These are phyloP conservation scores for Erodium moschatum DNA, from an alignment of 441 rosid species.

Conservation along the genomic window DNA sequence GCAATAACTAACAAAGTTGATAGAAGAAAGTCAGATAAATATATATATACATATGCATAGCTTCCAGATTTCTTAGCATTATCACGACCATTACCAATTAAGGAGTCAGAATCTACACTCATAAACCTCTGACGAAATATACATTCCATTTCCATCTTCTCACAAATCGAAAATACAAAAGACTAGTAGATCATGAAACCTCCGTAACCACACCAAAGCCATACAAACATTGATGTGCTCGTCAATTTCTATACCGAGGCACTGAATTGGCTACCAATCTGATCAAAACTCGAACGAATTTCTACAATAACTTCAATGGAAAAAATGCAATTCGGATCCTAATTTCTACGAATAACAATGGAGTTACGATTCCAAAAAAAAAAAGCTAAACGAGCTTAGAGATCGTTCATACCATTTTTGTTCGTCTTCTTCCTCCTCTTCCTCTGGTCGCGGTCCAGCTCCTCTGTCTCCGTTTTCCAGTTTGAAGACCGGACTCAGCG, in stretches of 20 bases:
- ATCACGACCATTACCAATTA: neutral
- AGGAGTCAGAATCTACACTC: slow-evolving; percentile 5
- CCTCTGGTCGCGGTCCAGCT: slow-evolving; percentile 1
- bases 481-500: slow-evolving; percentile 10
- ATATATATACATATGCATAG: too few species aligned
- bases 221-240: neutral
- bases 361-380: neutral
- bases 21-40: neutral
- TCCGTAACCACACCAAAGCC: neutral
- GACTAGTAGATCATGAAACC: neutral
- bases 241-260: neutral
- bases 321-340: neutral
- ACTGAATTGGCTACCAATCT: neutral
- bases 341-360: neutral
- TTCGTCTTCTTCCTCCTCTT: slow-evolving; percentile 8
- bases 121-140: neutral
- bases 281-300: neutral
- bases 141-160: neutral
- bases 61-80: neutral
- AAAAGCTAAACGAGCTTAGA: neutral
- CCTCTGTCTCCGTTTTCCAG: slow-evolving; percentile 9
- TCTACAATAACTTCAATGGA: neutral
- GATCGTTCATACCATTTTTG: slow-evolving; percentile 3
- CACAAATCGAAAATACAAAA: neutral
- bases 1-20: neutral